These are phyloP conservation scores for Ganoderma leucocontextum DNA, from an alignment of 1,284 basidiomycete species.

Conservation along the genomic window DNA sequence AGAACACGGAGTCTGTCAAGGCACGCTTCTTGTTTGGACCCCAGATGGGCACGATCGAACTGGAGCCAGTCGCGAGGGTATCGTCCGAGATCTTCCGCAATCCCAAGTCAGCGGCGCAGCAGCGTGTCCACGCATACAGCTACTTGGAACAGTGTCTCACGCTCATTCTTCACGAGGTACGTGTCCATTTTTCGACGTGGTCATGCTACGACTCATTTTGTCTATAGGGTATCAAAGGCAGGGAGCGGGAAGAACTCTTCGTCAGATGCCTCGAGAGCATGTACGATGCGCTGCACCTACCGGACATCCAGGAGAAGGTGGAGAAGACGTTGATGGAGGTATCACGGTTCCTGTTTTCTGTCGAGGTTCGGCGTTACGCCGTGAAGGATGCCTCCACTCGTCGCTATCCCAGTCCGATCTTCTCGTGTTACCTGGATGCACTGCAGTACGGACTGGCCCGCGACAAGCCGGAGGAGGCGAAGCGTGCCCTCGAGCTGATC, in stretches of 20 bases:
- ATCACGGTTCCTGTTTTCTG: conserved; percentile 72
- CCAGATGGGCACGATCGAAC: conserved; percentile 70
- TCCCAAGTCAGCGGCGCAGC: conserved; percentile 67
- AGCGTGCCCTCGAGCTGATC: conserved; percentile 68
- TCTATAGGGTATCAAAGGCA: conserved; percentile 69
- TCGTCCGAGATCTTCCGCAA: conserved; percentile 71
- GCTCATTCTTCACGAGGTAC: conserved; percentile 81
- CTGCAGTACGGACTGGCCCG: conserved; percentile 76
- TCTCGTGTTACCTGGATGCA: conserved; percentile 81
- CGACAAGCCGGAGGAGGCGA: conserved; percentile 66
- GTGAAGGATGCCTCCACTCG: conserved; percentile 61
- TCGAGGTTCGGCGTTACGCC: conserved; percentile 67
- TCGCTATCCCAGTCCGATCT: conserved; percentile 66
- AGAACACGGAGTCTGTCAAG: conserved; percentile 74
- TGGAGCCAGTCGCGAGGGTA: conserved; percentile 78
- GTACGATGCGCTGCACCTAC: conserved; percentile 79
- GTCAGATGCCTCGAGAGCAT: conserved; percentile 77
- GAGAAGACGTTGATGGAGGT: conserved; percentile 74
- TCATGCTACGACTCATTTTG: background rate
- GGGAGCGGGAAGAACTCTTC: conserved; percentile 83
- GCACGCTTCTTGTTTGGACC: conserved; percentile 82
- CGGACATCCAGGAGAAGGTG: conserved; percentile 77
- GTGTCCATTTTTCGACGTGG: conserved; percentile 29
- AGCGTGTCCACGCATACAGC: conserved; percentile 76
- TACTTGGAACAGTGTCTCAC: conserved; percentile 82